Evolutionary conservation across 805 yeast species (phyloP).

Genomic region (Metschnikowia kunwiensis): DNA sequence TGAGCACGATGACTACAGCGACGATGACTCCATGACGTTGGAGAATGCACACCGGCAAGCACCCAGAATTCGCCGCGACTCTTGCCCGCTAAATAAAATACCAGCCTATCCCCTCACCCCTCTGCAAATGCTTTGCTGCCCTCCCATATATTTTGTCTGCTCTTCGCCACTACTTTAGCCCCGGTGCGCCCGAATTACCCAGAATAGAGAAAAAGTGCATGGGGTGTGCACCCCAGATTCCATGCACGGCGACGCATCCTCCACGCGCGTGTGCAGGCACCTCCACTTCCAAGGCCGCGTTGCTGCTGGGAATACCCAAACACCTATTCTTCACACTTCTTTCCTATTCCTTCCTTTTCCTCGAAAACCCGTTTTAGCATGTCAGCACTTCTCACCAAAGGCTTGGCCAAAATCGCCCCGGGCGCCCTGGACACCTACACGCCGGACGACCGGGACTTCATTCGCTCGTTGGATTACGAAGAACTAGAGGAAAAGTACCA

Average conservation of each 20-base stretch:
- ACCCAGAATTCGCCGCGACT: too few species aligned
- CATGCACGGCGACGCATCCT: background rate
- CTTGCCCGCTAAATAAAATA: too few species aligned
- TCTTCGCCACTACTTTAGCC: too few species aligned
- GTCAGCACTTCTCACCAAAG: constrained; percentile 13
- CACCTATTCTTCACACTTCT: background rate
- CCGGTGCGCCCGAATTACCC: too few species aligned
- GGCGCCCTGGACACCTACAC: background rate
- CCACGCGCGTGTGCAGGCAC: background rate
- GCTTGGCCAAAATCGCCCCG: constrained; percentile 5
- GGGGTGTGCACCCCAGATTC: constrained; percentile 7
- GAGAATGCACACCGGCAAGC: too few species aligned
- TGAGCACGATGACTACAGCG: too few species aligned
- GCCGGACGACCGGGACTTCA: constrained; percentile 19
- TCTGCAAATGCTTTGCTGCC: too few species aligned
- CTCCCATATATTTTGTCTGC: too few species aligned
- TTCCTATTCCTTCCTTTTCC: background rate
- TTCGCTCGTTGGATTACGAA: constrained; percentile 32
- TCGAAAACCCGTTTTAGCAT: constrained; percentile 1
- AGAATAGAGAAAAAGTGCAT: too few species aligned
- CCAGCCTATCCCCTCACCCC: too few species aligned
- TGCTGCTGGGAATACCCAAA: background rate
- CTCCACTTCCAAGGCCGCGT: too few species aligned
- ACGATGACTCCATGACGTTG: too few species aligned
- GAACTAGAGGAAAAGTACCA: constrained; percentile 32